phyloP scores from a whole-genome alignment of 768 basidiomycete species.

The Pisolithus marmoratus region DNA sequence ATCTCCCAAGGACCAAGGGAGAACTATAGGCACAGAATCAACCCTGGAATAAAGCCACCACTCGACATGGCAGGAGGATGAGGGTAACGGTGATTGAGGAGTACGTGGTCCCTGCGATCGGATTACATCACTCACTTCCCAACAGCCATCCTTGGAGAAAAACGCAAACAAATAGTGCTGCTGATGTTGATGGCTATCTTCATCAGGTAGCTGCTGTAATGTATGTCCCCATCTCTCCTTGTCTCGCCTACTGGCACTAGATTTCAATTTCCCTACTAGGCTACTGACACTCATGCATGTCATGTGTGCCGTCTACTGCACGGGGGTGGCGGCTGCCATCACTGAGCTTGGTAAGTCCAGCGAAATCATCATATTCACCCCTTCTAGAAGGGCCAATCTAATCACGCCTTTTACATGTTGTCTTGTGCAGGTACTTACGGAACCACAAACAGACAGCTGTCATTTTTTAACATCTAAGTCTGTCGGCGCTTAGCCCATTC shows the following conservation, averaged over 20 bases:
- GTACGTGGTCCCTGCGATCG: too few species aligned
- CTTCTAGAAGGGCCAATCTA: background rate
- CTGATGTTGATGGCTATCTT: too few species aligned
- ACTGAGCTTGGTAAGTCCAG: background rate
- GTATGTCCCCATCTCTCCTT: background rate
- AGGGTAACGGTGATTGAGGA: background rate
- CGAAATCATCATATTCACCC: slow-evolving; percentile 4
- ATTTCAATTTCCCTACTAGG: background rate
- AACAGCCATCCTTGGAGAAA: too few species aligned
- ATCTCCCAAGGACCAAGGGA: too few species aligned
- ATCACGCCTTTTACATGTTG: slow-evolving; percentile 2
- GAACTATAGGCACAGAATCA: too few species aligned
- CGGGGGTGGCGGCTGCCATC: background rate
- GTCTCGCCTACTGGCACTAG: too few species aligned
- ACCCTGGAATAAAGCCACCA: background rate
- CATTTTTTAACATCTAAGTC: too few species aligned
- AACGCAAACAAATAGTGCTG: too few species aligned
- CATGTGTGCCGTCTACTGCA: slow-evolving; percentile 1
- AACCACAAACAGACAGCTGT: background rate
- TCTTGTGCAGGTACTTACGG: slow-evolving; percentile 3
- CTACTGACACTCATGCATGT: background rate
- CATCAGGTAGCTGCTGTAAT: slow-evolving; percentile 1
- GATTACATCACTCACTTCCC: too few species aligned
- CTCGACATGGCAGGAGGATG: background rate
- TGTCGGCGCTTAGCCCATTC: too few species aligned